A percentile compares a stretch with the other conserved stretches of the same genome.
These are phyloP conservation scores for Graphiopsis chlorocephala DNA, from an alignment of 2,329 filamentous ascomycete genomes.

Conservation along the genomic window DNA sequence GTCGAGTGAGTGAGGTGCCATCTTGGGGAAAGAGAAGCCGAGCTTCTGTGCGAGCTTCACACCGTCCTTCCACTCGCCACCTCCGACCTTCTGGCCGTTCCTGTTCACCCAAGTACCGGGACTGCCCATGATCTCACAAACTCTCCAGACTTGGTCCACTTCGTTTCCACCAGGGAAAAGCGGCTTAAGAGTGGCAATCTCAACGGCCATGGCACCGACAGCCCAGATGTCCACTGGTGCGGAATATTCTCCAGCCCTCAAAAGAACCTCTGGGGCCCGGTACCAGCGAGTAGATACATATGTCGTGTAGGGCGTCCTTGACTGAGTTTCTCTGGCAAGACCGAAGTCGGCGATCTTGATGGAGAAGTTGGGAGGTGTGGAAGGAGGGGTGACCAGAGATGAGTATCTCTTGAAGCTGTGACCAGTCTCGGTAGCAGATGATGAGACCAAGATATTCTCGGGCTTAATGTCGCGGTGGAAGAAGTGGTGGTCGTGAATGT, in stretches of 20 bases:
- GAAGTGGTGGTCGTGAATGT: constrained; percentile 95
- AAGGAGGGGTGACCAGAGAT: constrained; percentile 86
- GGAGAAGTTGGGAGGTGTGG: constrained; percentile 87
- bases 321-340: constrained; percentile 94
- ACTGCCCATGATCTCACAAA: constrained; percentile 99
- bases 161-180: constrained; percentile 97
- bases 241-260: constrained; percentile 94
- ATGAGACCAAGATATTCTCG: constrained; percentile 96
- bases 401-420: constrained; percentile 93
- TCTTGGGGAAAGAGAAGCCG: constrained; percentile 97
- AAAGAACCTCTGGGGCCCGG: constrained; percentile 84
- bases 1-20: constrained; percentile 96
- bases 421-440: constrained; percentile 75
- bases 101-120: constrained; percentile 98
- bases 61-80: constrained; percentile 96
- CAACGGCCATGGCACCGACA: constrained; percentile 96
- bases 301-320: constrained; percentile 92
- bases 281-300: constrained; percentile 99
- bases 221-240: constrained; percentile 99
- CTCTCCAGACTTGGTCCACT: constrained; percentile 97
- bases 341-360: constrained; percentile 99
- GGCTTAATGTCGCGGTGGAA: constrained; percentile 99
- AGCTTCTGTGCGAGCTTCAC: constrained; percentile 90
- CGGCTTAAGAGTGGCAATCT: constrained; percentile 93
- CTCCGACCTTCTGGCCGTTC: constrained; percentile 77